A percentile compares a stretch with the other conserved stretches of the same genome.
Evolutionary conservation across 192 early-diverging fungal genomes (phyloP).

Genomic region (Gonapodya sp.): DNA sequence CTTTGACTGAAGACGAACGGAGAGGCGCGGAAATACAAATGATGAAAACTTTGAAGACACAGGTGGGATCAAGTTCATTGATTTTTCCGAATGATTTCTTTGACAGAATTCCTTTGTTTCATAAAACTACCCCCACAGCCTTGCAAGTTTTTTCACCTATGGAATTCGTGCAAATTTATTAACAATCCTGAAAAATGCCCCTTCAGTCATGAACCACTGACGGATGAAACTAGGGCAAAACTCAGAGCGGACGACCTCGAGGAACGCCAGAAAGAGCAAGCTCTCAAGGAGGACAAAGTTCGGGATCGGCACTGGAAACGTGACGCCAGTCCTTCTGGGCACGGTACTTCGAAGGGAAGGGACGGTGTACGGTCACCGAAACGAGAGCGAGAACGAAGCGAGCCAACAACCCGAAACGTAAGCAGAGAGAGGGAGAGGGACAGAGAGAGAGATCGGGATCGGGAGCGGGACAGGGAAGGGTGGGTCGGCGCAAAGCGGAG

Average conservation of each 20-base stretch:
- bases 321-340: no score
- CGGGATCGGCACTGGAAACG: slow-evolving; percentile 1
- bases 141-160: background rate
- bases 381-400: background rate
- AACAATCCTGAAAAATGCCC: background rate
- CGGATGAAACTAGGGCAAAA: background rate
- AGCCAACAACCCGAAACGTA: background rate
- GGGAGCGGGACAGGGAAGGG: background rate
- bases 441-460: background rate
- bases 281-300: background rate
- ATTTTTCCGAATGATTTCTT: background rate
- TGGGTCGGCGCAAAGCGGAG: background rate
- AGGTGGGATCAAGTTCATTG: background rate
- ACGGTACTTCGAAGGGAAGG: background rate
- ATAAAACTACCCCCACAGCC: background rate
- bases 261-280: background rate
- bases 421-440: background rate
- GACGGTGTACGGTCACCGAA: background rate
- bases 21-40: background rate
- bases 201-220: background rate
- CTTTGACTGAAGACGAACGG: background rate
- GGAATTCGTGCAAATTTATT: background rate
- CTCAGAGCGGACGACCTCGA: background rate
- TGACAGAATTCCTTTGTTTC: background rate
- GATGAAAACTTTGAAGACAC: slow-evolving; percentile 2